Percentiles rank a stretch among this genome's conserved stretches.
Evolutionary conservation across 495 filamentous ascomycete species (phyloP).

Genomic region (Xylaria telfairii): DNA sequence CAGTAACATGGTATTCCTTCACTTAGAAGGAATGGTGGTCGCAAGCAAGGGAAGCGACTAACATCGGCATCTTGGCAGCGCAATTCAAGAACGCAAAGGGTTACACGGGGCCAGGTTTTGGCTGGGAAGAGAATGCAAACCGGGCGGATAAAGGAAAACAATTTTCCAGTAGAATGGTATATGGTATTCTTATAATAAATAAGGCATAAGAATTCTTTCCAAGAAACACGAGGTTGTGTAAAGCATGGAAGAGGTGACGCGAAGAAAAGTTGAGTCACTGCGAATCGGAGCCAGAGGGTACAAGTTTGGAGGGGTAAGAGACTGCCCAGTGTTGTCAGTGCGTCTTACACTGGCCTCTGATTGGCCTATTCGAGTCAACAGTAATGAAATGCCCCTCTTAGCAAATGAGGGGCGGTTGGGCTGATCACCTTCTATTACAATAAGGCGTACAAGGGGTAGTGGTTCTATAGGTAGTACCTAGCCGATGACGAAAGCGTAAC

Average conservation of each 20-base stretch:
- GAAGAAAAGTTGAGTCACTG: not conserved
- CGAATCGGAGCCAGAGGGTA: not conserved
- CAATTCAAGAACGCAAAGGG: not conserved
- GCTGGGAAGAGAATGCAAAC: not conserved
- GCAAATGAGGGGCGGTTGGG: not conserved
- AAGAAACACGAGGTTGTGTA: too few species aligned
- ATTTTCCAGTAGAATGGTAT: not conserved
- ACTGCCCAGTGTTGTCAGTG: not conserved
- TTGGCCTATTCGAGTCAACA: not conserved
- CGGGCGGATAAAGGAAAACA: not conserved
- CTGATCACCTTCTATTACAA: too few species aligned
- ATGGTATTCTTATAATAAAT: not conserved
- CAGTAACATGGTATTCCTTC: too few species aligned
- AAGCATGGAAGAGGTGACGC: too few species aligned
- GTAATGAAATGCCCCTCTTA: not conserved
- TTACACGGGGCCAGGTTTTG: not conserved
- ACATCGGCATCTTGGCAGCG: not conserved
- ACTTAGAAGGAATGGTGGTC: not conserved
- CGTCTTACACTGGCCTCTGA: not conserved
- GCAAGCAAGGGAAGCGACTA: not conserved
- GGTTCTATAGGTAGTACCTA: too few species aligned
- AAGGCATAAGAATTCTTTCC: too few species aligned
- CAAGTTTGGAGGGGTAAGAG: not conserved
- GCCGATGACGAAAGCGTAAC: too few species aligned
- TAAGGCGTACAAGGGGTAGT: too few species aligned